Conservation (phyloP, 129 eudicot genomes). For the Pseudognaphalium luteoalbum region DNA sequence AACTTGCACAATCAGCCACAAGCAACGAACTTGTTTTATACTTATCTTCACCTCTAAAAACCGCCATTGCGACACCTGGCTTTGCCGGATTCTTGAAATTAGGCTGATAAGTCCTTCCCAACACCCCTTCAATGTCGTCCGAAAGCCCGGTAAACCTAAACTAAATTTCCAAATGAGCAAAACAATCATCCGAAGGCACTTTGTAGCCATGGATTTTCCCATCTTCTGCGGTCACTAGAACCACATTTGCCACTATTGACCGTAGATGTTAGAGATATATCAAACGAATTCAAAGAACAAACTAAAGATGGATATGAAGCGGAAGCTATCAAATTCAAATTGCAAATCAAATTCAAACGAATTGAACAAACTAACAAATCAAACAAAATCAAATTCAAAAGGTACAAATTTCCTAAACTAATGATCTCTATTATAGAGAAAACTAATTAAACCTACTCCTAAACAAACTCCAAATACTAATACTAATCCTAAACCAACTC, state of each 20-base stretch:
- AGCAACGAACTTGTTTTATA: conserved; percentile 46
- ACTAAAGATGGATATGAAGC: too few relatives aligned
- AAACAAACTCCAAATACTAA: too few relatives aligned
- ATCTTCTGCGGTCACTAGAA: conserved; percentile 54
- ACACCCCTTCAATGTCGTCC: conserved; percentile 49
- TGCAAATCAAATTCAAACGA: too few relatives aligned
- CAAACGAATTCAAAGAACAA: too few relatives aligned
- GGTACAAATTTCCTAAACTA: too few relatives aligned
- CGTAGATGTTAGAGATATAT: too few relatives aligned
- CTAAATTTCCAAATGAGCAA: conserved; percentile 58
- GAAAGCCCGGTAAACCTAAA: conserved; percentile 54
- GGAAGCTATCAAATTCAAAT: too few relatives aligned
- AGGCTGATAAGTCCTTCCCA: conserved; percentile 54
- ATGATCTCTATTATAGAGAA: too few relatives aligned
- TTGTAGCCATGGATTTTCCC: conserved; percentile 51
- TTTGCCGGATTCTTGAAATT: conserved; percentile 55
- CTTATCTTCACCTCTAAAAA: conserved; percentile 66
- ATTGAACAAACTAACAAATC: too few relatives aligned
- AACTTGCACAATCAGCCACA: conserved; percentile 45
- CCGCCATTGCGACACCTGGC: conserved; percentile 69
- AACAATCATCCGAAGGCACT: conserved; percentile 46
- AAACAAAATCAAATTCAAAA: too few relatives aligned
- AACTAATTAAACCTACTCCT: too few relatives aligned
- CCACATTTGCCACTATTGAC: conserved; percentile 51
- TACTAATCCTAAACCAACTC: too few relatives aligned